Evolutionary conservation across 2,329 filamentous ascomycete genomes (phyloP).

Genomic region (Grosmannia clavigera): DNA sequence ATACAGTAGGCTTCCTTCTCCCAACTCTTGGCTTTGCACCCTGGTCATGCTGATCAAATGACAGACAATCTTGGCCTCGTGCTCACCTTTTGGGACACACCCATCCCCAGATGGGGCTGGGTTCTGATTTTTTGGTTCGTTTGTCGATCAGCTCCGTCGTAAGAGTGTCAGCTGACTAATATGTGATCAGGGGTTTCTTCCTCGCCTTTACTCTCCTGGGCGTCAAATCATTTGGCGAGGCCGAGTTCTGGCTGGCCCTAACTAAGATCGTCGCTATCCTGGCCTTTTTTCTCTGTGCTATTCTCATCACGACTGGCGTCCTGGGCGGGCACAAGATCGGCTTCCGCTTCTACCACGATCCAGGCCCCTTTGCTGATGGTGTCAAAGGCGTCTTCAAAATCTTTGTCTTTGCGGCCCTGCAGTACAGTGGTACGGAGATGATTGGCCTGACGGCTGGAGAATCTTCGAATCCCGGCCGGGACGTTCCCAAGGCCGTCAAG

Average conservation of each 20-base stretch:
- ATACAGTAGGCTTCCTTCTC: not conserved
- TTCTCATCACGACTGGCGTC: constrained; percentile 29
- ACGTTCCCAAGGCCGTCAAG: constrained; percentile 52
- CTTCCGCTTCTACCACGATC: constrained; percentile 27
- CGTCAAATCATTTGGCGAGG: constrained; percentile 28
- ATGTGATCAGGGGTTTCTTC: constrained; percentile 29
- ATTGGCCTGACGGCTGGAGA: constrained; percentile 38
- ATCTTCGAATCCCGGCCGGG: constrained; percentile 41
- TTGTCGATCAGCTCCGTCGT: not conserved
- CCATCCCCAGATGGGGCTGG: constrained; percentile 35
- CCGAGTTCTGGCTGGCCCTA: constrained; percentile 32
- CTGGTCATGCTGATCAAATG: not conserved
- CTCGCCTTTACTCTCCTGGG: constrained; percentile 25
- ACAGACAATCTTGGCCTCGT: constrained; percentile 20
- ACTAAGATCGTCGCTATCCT: constrained; percentile 24
- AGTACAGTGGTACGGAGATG: constrained; percentile 51
- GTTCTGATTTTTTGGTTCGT: constrained; percentile 20
- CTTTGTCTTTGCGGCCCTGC: constrained; percentile 46
- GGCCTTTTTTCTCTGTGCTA: constrained; percentile 22
- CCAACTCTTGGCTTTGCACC: not conserved
- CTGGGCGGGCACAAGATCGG: constrained; percentile 26
- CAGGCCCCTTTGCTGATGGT: constrained; percentile 40
- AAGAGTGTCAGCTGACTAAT: constrained; percentile 5
- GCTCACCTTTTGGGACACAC: constrained; percentile 30
- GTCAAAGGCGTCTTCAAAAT: constrained; percentile 52